Evolutionary conservation across 2,329 filamentous ascomycete genomes (phyloP).

Genomic region (Fusarium agapanthi): DNA sequence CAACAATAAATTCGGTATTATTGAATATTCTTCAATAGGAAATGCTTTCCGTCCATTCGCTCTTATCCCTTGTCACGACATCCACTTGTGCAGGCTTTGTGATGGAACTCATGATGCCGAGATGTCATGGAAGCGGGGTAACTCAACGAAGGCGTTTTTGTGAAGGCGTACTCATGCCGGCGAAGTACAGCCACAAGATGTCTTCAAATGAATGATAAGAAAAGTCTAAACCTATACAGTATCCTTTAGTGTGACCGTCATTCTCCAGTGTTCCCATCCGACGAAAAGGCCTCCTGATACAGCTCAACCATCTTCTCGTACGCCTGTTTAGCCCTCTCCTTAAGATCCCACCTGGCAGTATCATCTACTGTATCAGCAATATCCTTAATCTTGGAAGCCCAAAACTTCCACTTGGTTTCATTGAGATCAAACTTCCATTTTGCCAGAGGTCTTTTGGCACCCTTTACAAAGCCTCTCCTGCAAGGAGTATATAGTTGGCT

Average conservation of each 20-base stretch:
- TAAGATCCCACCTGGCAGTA: neutral
- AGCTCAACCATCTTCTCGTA: constrained; percentile 11
- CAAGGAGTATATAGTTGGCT: neutral
- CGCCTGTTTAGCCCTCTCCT: neutral
- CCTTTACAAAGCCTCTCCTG: neutral
- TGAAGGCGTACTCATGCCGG: rapidly evolving
- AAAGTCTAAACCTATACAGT: neutral
- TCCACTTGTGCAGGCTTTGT: rapidly evolving
- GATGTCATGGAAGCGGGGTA: neutral
- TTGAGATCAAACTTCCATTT: neutral
- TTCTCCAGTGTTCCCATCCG: rapidly evolving
- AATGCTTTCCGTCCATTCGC: rapidly evolving
- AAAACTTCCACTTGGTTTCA: neutral
- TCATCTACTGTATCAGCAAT: neutral
- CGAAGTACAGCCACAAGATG: neutral
- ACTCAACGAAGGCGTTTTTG: rapidly evolving
- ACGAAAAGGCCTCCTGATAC: neutral
- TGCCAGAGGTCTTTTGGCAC: neutral
- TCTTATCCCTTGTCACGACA: rapidly evolving
- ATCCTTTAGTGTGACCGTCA: rapidly evolving
- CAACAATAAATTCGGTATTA: rapidly evolving
- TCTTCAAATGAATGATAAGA: rapidly evolving
- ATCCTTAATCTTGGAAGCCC: neutral
- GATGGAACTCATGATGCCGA: neutral
- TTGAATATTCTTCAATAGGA: neutral